A percentile compares a stretch with the other conserved stretches of the same genome.
phyloP scores from a whole-genome alignment of 2,329 filamentous ascomycete species.

The Aspergillus sp. region DNA sequence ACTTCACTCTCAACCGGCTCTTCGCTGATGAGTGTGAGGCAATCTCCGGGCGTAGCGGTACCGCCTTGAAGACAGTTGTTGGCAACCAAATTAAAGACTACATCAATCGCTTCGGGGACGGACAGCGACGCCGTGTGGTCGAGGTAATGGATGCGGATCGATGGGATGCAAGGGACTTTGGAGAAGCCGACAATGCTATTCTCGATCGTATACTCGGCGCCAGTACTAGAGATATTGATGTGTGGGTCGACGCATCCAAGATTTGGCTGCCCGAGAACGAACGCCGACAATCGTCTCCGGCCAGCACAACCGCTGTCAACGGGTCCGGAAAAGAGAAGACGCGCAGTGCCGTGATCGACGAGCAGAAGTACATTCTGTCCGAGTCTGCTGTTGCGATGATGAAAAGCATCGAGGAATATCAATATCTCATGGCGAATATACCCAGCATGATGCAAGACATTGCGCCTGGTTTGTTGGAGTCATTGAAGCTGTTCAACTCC shows the following conservation, averaged over 20 bases:
- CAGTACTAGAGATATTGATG: slow-evolving; percentile 59
- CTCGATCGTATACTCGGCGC: slow-evolving; percentile 58
- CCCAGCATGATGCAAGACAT: slow-evolving; percentile 88
- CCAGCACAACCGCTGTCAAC: slow-evolving; percentile 42
- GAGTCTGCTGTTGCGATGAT: slow-evolving; percentile 80
- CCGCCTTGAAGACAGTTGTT: slow-evolving; percentile 61
- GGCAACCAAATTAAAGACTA: slow-evolving; percentile 65
- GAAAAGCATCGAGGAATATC: slow-evolving; percentile 76
- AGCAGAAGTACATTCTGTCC: slow-evolving; percentile 82
- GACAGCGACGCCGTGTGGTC: slow-evolving; percentile 59
- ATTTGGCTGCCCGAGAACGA: slow-evolving; percentile 51
- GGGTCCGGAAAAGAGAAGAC: slow-evolving; percentile 61
- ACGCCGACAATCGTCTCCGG: slow-evolving; percentile 24
- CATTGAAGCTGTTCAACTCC: slow-evolving; percentile 91
- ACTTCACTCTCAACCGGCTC: slow-evolving; percentile 63
- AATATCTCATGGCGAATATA: slow-evolving; percentile 79
- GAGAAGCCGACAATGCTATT: slow-evolving; percentile 52
- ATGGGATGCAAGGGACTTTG: slow-evolving; percentile 67
- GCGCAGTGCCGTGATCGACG: slow-evolving; percentile 75
- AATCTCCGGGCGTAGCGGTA: slow-evolving; percentile 62
- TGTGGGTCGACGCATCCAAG: slow-evolving; percentile 54
- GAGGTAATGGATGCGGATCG: slow-evolving; percentile 62
- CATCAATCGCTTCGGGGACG: slow-evolving; percentile 59
- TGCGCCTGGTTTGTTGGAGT: slow-evolving; percentile 75
- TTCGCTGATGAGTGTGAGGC: slow-evolving; percentile 69